phyloP scores from a whole-genome alignment of 306 rosid genomes.

The Albizia julibrissin region DNA sequence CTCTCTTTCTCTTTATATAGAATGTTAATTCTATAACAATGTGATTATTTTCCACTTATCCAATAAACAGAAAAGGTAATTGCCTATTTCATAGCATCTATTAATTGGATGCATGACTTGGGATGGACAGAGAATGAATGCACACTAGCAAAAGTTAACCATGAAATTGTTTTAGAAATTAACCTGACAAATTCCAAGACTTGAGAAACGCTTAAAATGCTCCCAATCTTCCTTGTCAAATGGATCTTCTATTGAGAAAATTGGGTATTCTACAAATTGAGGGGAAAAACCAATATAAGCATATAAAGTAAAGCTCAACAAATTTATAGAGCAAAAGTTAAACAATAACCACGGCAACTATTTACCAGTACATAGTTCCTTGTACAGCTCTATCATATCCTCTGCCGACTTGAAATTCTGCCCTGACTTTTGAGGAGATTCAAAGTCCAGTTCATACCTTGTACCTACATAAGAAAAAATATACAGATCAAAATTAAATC shows the following conservation, averaged over 20 bases:
- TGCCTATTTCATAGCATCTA: constrained; percentile 17
- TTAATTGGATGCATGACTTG: constrained; percentile 15
- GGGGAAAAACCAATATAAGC: constrained; percentile 29
- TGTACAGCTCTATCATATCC: constrained; percentile 81
- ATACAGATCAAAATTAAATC: constrained; percentile 18
- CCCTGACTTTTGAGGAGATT: constrained; percentile 72
- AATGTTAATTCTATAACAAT: too few relatives aligned
- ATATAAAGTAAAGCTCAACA: constrained; percentile 20
- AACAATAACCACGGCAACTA: constrained; percentile 18
- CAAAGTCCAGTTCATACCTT: constrained; percentile 83
- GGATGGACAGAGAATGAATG: constrained; percentile 30
- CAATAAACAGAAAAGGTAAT: constrained; percentile 2
- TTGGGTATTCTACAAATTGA: constrained; percentile 64
- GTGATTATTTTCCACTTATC: constrained; percentile 3
- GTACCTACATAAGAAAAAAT: constrained; percentile 58
- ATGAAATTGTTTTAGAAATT: constrained; percentile 31
- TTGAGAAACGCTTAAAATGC: constrained; percentile 62
- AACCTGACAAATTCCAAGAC: constrained; percentile 83
- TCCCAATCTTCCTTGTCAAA: constrained; percentile 99
- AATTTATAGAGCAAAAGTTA: not conserved
- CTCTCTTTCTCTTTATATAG: too few relatives aligned
- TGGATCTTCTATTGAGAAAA: constrained; percentile 93
- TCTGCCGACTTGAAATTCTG: constrained; percentile 89
- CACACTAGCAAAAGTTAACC: constrained; percentile 25
- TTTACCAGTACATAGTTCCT: constrained; percentile 75